Evolutionary conservation across 2,329 filamentous ascomycete genomes (phyloP), one percentile per base, ranked within the genome.

Genomic region (Penicillium hordei): DNA sequence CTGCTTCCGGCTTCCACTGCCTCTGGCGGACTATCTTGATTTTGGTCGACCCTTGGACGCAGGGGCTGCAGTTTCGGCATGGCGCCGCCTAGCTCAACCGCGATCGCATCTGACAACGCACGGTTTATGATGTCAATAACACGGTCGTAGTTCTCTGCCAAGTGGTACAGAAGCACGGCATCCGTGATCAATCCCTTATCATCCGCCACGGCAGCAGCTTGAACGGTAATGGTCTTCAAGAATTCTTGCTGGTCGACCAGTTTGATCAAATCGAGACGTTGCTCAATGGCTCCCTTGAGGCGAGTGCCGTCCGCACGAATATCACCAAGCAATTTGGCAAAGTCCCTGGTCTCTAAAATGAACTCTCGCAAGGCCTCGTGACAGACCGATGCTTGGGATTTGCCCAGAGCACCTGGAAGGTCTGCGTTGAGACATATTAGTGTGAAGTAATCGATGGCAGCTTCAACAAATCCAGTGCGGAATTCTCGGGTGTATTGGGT

Each of bases 401-500:
- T 86, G 56, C 91, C 92, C 6, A 88, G 81, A 56, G 90, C 84
- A 21, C 88, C 89, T 27, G 83, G 84, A 43, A 95, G 81, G 72
- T 97, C 93, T 49, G 88, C 85, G 71, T 97, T 97, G 56, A 99
- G 85, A 74, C 91, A 96, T 69, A 99, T 93, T 57, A 99, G 79
- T 6, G 88, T 85, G 48, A 99, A 86, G 74, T 99, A 99, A 73
- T 99, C 94, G 19, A 96, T 90, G 3, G 95, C 94, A 34, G 91
- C 90, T 57, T 90, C 89, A 7, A 92, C 89, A 69, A 95, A 88
- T 21, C 92, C 93, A 31, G 91, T 91, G 52, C 94, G 89, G 84
- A 99, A 99, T 75, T 97, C 93, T 53, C 89, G 86, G 5, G 95
- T 99, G 79, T 99, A 99, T 73, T 94, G 91, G 40, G 93, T 95